Conservation (phyloP, 2,329 filamentous ascomycete genomes). For the Cordyceps cateniannulata region DNA sequence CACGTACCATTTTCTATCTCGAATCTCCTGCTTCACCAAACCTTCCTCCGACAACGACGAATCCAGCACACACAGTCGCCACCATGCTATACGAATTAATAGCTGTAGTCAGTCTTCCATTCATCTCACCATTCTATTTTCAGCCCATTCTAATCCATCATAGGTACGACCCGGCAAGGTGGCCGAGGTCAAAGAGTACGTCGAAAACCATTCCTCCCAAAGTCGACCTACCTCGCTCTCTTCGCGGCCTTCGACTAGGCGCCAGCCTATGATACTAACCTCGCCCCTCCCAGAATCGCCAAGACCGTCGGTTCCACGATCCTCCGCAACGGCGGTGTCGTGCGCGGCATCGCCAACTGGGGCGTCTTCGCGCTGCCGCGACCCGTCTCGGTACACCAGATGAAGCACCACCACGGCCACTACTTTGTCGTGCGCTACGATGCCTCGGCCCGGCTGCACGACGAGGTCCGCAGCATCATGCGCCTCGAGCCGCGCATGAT, state of each 20-base stretch:
- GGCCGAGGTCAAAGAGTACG: slow-evolving; percentile 90
- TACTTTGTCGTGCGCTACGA: slow-evolving; percentile 99
- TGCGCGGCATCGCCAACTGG: slow-evolving; percentile 94
- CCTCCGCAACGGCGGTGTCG: slow-evolving; percentile 76
- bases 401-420: slow-evolving; percentile 77
- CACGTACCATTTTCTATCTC: slow-evolving; percentile 9
- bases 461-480: slow-evolving; percentile 67
- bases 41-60: not conserved
- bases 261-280: slow-evolving; percentile 13
- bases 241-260: not conserved
- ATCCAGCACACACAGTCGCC: slow-evolving; percentile 26
- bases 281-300: slow-evolving; percentile 60
- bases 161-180: slow-evolving; percentile 90
- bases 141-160: not conserved
- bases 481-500: slow-evolving; percentile 87
- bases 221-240: not conserved
- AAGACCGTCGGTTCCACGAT: slow-evolving; percentile 76
- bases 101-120: slow-evolving; percentile 64
- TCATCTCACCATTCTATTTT: not conserved
- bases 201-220: slow-evolving; percentile 17
- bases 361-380: slow-evolving; percentile 83
- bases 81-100: slow-evolving; percentile 97
- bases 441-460: slow-evolving; percentile 63
- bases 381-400: slow-evolving; percentile 72
- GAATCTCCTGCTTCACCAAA: not conserved